A percentile compares a stretch with the other conserved stretches of the same genome.
phyloP scores from a whole-genome alignment of 2,329 filamentous ascomycete species.

The Cercospora janseana region DNA sequence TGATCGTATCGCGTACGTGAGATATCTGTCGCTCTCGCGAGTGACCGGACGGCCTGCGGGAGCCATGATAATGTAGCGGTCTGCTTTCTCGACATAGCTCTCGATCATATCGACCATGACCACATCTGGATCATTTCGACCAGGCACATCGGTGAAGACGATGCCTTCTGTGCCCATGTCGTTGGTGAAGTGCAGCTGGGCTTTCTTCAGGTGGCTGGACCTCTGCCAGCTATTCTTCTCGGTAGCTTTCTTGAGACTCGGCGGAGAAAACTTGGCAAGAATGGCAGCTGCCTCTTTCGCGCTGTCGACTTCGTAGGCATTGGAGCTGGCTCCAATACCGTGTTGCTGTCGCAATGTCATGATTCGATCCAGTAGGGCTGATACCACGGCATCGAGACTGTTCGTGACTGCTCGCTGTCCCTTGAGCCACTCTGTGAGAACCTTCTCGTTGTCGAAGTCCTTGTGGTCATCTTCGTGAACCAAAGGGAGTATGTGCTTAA shows the following conservation, averaged over 20 bases:
- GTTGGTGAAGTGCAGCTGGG: constrained; percentile 14
- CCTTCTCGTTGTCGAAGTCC: background rate
- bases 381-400: background rate
- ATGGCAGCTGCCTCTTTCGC: background rate
- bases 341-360: background rate
- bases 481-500: background rate
- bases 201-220: background rate
- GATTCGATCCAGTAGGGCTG: background rate
- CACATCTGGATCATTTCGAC: constrained; percentile 5
- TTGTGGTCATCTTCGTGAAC: background rate
- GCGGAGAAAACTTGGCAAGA: background rate
- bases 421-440: background rate
- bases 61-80: background rate
- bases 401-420: background rate
- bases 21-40: background rate
- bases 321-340: constrained; percentile 3
- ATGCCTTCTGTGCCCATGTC: constrained; percentile 24
- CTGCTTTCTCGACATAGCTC: background rate
- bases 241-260: background rate
- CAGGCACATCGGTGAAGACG: constrained; percentile 26
- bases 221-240: constrained; percentile 22
- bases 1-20: background rate
- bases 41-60: constrained; percentile 1
- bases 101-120: background rate
- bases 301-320: background rate